Evolutionary conservation across 345 rosid species (phyloP), one percentile per base, ranked within the genome.

Genomic region (Clarkia xantiana): DNA sequence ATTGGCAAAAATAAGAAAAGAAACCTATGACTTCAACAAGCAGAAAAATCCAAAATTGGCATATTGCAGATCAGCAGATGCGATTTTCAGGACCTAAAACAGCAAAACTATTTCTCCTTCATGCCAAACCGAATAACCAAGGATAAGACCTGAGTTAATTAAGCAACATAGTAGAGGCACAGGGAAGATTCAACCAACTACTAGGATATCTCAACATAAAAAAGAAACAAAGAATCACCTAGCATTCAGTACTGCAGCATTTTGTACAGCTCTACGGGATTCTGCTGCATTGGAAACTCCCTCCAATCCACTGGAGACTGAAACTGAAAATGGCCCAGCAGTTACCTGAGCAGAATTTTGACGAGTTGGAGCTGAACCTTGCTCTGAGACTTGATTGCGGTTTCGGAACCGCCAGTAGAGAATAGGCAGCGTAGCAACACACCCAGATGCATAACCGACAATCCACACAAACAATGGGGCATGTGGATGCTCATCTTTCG

Each of bases 381-480:
- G 90, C 17, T 81, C 96, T 34, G 69, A 56, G 18, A 47, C 72
- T 64, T 72, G 94, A 52, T 78, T 80, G 3, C 85, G 88, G 52
- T 81, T 75, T 54, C 67, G 71, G 56, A 77, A 91, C 49, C 94
- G 95, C 94, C 94, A 86, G 66, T 78, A 91, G 42, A 86, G 73
- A 62, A 86, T 81, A 20, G 96, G 98, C 17, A 91, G 82, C 2
- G 87, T 81, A 9, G 93, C 90, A 55, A 81, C 58, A 63, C 98
- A 91, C 48, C 98, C 98, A 53, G 76, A 63, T 14, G 94, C 85
- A 65, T 91, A 91, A 58, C 94, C 96, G 29, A 91, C 81, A 44
- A 91, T 78, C 98, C 98, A 91, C 29, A 66, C 76, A 42, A 76
- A 75, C 66, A 91, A 54, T 0, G 96, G 98, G 3, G 93, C 74